phyloP scores from a whole-genome alignment of 805 yeast species.

The Candida montana region DNA sequence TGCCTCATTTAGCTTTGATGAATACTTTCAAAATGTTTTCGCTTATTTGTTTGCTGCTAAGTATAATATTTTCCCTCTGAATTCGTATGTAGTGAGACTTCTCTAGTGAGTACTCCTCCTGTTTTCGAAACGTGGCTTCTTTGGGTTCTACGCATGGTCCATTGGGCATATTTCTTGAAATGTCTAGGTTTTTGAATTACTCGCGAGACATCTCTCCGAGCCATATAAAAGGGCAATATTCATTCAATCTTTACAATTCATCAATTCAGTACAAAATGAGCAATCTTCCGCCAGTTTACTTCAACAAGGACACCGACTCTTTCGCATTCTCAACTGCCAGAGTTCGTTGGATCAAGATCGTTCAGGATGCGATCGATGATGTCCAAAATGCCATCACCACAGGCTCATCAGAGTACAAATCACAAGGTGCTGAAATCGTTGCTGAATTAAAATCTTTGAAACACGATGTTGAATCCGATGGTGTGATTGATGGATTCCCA shows the following conservation, averaged over 20 bases:
- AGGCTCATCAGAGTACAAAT: conserved; percentile 5
- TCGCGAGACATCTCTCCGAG: conserved; percentile 1
- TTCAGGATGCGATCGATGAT: conserved; percentile 65
- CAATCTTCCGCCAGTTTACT: conserved; percentile 37
- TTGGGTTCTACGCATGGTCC: no score
- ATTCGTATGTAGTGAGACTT: no score
- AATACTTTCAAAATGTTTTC: no score
- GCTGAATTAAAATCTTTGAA: conserved; percentile 38
- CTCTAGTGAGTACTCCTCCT: no score
- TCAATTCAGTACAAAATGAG: conserved; percentile 1
- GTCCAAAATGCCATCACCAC: conserved; percentile 33
- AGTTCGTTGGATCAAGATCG: conserved; percentile 82
- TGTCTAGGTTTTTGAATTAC: no score
- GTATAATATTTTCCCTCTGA: no score
- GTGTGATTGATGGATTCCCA: conserved; percentile 38
- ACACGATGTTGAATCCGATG: conserved; percentile 38
- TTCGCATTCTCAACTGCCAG: conserved; percentile 80
- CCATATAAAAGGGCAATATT: no score
- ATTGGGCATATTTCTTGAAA: no score
- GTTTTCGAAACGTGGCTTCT: no score
- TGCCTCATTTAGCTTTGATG: no score
- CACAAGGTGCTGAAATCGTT: conserved; percentile 45
- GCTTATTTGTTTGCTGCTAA: no score
- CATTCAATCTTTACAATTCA: not conserved
- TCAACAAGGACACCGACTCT: conserved; percentile 64